Percentiles rank a stretch among this genome's conserved stretches.
phyloP scores from a whole-genome alignment of 2,329 filamentous ascomycete species.

The Pseudocercospora vitis region DNA sequence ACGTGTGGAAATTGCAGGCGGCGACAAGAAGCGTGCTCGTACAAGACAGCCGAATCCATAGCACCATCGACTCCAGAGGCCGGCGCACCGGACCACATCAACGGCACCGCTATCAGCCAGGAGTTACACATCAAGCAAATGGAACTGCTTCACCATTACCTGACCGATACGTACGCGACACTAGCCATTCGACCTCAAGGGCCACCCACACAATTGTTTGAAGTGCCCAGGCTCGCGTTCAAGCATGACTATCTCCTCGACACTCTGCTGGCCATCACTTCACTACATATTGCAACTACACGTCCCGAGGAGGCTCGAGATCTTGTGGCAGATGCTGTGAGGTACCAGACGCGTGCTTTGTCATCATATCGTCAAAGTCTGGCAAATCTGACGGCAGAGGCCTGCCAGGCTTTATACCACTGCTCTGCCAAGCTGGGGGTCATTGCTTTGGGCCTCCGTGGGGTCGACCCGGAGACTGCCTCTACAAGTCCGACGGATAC shows the following conservation, averaged over 20 bases:
- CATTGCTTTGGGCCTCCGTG: constrained; percentile 21
- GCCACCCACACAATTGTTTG: constrained; percentile 14
- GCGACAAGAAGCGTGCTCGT: constrained; percentile 28
- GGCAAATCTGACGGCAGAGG: constrained; percentile 16
- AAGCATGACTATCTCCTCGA: constrained; percentile 26
- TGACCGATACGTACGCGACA: constrained; percentile 22
- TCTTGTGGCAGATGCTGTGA: constrained; percentile 20
- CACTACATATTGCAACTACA: constrained; percentile 25
- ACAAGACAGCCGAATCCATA: constrained; percentile 18
- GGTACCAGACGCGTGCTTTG: constrained; percentile 24
- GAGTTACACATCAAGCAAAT: constrained; percentile 25
- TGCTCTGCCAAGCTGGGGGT: constrained; percentile 24
- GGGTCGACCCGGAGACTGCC: constrained; percentile 16
- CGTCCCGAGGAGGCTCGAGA: constrained; percentile 16
- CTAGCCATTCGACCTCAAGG: constrained; percentile 14
- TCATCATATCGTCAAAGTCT: constrained; percentile 20
- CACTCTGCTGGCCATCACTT: constrained; percentile 27
- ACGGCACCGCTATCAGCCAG: constrained; percentile 2
- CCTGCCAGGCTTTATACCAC: constrained; percentile 23
- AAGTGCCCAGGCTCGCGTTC: constrained; percentile 25
- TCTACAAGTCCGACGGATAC: constrained; percentile 20
- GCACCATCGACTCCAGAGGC: constrained; percentile 18
- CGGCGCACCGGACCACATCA: constrained; percentile 10
- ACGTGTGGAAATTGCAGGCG: constrained; percentile 25
- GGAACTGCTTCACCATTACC: constrained; percentile 29